phyloP scores from a whole-genome alignment of 2,329 filamentous ascomycete genomes.

The Triangularia verruculosa region DNA sequence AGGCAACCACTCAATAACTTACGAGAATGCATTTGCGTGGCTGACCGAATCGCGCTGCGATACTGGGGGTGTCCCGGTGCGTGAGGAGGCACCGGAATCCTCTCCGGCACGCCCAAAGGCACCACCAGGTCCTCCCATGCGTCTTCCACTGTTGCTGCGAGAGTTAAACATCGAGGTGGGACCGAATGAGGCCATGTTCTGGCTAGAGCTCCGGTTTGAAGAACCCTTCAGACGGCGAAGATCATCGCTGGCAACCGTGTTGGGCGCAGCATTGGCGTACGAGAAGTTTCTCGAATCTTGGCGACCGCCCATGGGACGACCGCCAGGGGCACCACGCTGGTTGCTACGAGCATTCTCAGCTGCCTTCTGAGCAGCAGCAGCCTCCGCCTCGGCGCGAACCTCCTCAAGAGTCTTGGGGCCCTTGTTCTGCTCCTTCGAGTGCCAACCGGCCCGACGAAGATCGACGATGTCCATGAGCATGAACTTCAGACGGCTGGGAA shows the following conservation, averaged over 20 bases:
- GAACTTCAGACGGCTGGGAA: slow-evolving; percentile 86
- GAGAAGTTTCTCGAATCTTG: slow-evolving; percentile 86
- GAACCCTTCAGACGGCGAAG: slow-evolving; percentile 74
- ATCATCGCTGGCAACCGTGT: slow-evolving; percentile 88
- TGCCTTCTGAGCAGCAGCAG: slow-evolving; percentile 74
- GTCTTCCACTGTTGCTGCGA: slow-evolving; percentile 86
- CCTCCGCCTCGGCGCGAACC: slow-evolving; percentile 79
- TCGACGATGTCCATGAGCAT: slow-evolving; percentile 97
- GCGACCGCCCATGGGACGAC: slow-evolving; percentile 65
- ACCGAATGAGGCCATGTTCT: slow-evolving; percentile 63
- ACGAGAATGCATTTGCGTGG: slow-evolving; percentile 92
- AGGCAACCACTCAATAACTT: slow-evolving; percentile 38
- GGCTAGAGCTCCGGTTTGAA: slow-evolving; percentile 57
- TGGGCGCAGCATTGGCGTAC: slow-evolving; percentile 71
- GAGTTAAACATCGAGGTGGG: slow-evolving; percentile 84
- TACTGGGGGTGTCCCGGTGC: slow-evolving; percentile 81
- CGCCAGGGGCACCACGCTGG: slow-evolving; percentile 65
- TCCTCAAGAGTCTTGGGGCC: slow-evolving; percentile 95
- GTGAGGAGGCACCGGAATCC: slow-evolving; percentile 82
- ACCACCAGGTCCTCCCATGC: slow-evolving; percentile 68
- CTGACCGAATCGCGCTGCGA: slow-evolving; percentile 49
- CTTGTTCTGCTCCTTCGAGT: slow-evolving; percentile 85
- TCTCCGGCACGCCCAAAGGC: slow-evolving; percentile 71
- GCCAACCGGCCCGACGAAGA: slow-evolving; percentile 73
- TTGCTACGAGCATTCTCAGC: slow-evolving; percentile 62